Conservation (phyloP, 2,329 filamentous ascomycete genomes). For the Talaromyces marneffei region DNA sequence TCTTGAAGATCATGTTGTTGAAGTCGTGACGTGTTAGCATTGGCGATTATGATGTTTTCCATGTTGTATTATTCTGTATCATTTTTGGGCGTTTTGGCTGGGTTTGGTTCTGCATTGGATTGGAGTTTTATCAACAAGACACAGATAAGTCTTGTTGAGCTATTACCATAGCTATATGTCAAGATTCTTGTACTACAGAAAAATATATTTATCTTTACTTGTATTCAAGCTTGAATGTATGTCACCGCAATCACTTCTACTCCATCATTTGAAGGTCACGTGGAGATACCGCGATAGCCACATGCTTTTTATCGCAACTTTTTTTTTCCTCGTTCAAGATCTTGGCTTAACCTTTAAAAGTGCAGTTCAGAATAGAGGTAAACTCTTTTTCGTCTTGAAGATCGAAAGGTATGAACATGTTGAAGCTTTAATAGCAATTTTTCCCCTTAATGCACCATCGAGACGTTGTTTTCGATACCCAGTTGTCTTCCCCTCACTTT, state of each 20-base stretch:
- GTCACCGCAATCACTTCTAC: background rate
- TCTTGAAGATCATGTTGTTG: background rate
- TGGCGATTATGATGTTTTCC: background rate
- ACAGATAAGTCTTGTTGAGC: background rate
- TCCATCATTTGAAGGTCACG: background rate
- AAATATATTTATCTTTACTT: background rate
- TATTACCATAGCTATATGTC: background rate
- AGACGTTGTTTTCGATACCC: background rate
- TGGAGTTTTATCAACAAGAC: constrained; percentile 1
- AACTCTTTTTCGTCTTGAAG: background rate
- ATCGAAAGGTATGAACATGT: background rate
- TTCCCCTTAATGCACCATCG: background rate
- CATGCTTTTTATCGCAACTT: constrained; percentile 6
- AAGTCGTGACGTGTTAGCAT: background rate
- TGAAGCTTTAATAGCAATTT: background rate
- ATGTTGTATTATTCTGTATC: constrained; percentile 1
- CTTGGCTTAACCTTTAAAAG: background rate
- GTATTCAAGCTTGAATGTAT: background rate
- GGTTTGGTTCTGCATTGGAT: background rate
- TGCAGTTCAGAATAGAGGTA: background rate
- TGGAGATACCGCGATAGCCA: constrained; percentile 11
- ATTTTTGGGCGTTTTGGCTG: constrained; percentile 7
- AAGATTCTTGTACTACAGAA: background rate
- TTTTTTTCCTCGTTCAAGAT: background rate
- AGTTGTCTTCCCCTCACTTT: background rate